A percentile compares a stretch with the other conserved stretches of the same genome.
Evolutionary conservation across 1,284 basidiomycete genomes (phyloP).

Genomic region (Trichosporon inkin): DNA sequence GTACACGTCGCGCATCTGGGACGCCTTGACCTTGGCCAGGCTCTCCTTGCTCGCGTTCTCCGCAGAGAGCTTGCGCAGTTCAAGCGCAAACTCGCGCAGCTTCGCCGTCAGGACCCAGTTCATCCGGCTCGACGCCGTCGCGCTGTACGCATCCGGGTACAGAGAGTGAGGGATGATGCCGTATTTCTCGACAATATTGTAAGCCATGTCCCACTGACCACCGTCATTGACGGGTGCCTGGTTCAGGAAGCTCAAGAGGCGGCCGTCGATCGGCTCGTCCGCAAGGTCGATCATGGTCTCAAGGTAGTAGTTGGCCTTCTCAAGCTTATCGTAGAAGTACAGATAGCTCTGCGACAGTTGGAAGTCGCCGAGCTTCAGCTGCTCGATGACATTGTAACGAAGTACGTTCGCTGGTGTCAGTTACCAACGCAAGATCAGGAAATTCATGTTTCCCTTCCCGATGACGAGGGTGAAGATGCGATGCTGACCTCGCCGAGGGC

Average conservation of each 20-base stretch:
- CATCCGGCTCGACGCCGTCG: conserved; percentile 66
- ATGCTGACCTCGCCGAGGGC: background rate
- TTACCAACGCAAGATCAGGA: too few relatives aligned
- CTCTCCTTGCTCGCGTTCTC: conserved; percentile 7
- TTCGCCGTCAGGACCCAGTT: conserved; percentile 80
- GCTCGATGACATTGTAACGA: conserved; percentile 77
- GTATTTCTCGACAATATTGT: conserved; percentile 73
- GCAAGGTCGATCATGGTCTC: conserved; percentile 76
- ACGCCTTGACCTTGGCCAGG: conserved; percentile 64
- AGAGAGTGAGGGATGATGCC: conserved; percentile 75
- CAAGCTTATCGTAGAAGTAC: conserved; percentile 92
- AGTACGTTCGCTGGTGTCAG: conserved; percentile 61
- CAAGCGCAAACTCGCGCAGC: conserved; percentile 82
- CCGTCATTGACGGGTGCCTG: conserved; percentile 80
- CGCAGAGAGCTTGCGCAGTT: conserved; percentile 57
- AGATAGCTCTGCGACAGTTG: conserved; percentile 83
- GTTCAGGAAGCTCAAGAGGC: conserved; percentile 73
- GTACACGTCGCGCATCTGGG: conserved; percentile 78
- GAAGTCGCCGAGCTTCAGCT: conserved; percentile 78
- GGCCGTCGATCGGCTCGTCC: conserved; percentile 73
- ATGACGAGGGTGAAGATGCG: conserved; percentile 16
- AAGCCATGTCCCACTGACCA: conserved; percentile 92
- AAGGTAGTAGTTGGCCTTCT: conserved; percentile 92
- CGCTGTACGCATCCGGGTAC: conserved; percentile 83
- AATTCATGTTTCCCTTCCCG: too few relatives aligned